Evolutionary conservation across 2,329 filamentous ascomycete genomes (phyloP), one percentile per base, ranked within the genome.

Genomic region (Claviceps capensis): DNA sequence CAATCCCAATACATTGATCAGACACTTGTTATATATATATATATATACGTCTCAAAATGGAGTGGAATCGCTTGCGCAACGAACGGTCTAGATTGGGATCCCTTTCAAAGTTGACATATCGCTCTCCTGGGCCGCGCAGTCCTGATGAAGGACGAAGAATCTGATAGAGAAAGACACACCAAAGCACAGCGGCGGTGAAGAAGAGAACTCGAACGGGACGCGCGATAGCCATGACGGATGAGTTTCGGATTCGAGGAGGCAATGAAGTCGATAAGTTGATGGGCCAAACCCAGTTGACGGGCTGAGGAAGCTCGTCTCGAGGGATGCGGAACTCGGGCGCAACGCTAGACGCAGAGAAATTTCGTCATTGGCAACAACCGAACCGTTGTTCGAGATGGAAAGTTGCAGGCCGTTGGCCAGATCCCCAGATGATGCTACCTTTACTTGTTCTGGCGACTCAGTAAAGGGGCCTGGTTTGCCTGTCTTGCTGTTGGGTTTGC

Each of bases 21-120:
- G 55, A 49, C n/a, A 34, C 30, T 34, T 34, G 30, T 34, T 26
- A 26, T 34, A 34, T 34, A 34, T 26, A 26, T 34, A 34, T 34
- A 34, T 34, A 48, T 22, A 19, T 13, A n/a, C 7, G 17, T 47
- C 26, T 13, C 47, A 17, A 43, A 49, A 53, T 49, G 34, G 19
- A n/a, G 11, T 9, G 34, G 9, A 23, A 22, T 42, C 48, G 54
- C 40, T 37, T 42, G 41, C 38, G 37, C 40, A 54, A 69, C 86
- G 66, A 74, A 95, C 90, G 82, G 69, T 96, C 89, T 62, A 90
- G 67, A 62, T 91, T 88, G 52, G 91, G 91, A 69, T 97, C 91
- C 54, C 81, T 78, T 59, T 85, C 80, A 70, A 85, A 81, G 63
- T 83, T 78, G 52, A 62, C 58, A 75, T 69, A 67, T 49, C 67